Evolutionary conservation across 2,329 filamentous ascomycete species (phyloP), one percentile per base, ranked within the genome.

Genomic region (Aspergillus luchuensis): DNA sequence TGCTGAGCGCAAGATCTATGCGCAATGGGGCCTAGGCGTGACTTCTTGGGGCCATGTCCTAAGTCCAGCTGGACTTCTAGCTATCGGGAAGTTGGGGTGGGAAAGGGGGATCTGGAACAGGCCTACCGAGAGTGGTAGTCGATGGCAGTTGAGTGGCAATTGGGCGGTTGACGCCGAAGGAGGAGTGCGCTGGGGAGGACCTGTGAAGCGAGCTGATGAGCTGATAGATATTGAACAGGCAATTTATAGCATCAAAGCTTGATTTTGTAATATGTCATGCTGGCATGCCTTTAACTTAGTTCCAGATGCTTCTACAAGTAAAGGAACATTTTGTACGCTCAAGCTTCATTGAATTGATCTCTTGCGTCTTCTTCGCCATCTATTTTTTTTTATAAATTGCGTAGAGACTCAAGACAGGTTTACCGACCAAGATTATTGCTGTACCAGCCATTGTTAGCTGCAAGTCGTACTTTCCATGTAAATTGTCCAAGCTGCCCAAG

Each of bases 101-200:
- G 62, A 63, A n/a, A 55, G 60, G 25, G 63, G 62, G 1, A 63
- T 65, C 11, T 66, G 65, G 65, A 65, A 69, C 51, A 56, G 67
- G 30, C 67, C 67, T 2, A 70, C 68, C 8, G 67, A 70, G 60
- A 70, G 66, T 57, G 67, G 69, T 4, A 70, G 58, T 56, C 41
- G 68, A 13, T 71, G 69, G 69, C 69, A 71, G 57, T 52, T 49
- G 10, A 58, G 59, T 56, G 66, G 69, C 17, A 30, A 61, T 43
- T 67, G 56, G 58, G 64, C 61, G 4, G 56, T 66, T 38, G 66
- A 67, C 60, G 53, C 6, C 28, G 43, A 63, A 15, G 59, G 63
- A 8, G 11, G 56, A 15, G 53, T 60, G 49, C 49, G 57, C 17
- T 53, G 57, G 49, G 57, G 53, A 8, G 15, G 53, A 11, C 25